Conservation (phyloP, 371 early-diverging fungal genomes). For the Zancudomyces culisetae region DNA sequence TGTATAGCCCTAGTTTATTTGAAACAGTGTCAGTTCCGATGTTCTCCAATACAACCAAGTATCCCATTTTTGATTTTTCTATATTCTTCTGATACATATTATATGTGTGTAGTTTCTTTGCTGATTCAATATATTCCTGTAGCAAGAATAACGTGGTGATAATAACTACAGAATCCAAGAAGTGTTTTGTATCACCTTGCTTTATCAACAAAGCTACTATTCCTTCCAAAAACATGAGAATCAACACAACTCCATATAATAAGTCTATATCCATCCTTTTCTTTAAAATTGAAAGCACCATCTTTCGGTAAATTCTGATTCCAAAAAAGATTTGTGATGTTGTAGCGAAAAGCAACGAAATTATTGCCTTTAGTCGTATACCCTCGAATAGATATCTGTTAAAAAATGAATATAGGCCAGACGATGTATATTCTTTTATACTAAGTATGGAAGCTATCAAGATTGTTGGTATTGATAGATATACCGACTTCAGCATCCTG, state of each 20-base stretch:
- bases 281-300: neutral
- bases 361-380: neutral
- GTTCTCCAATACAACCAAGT: too few species aligned
- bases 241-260: neutral
- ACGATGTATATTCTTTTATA: neutral
- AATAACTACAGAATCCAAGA: conserved; percentile 81
- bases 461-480: neutral
- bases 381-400: neutral
- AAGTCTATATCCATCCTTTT: neutral
- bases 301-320: neutral
- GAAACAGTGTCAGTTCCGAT: too few species aligned
- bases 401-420: neutral
- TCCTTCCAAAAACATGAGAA: neutral
- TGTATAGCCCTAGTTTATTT: too few species aligned
- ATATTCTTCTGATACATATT: too few species aligned
- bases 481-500: neutral
- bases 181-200: conserved; percentile 29
- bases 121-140: conserved; percentile 79
- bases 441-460: neutral
- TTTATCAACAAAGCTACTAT: neutral
- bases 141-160: conserved; percentile 73
- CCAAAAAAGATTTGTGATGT: neutral
- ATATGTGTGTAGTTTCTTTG: too few species aligned
- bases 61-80: too few species aligned
- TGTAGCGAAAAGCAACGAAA: neutral